A percentile compares a stretch with the other conserved stretches of the same genome.
phyloP scores from a whole-genome alignment of 1,139 yeast species.

The Saccharomyces hybrid region DNA sequence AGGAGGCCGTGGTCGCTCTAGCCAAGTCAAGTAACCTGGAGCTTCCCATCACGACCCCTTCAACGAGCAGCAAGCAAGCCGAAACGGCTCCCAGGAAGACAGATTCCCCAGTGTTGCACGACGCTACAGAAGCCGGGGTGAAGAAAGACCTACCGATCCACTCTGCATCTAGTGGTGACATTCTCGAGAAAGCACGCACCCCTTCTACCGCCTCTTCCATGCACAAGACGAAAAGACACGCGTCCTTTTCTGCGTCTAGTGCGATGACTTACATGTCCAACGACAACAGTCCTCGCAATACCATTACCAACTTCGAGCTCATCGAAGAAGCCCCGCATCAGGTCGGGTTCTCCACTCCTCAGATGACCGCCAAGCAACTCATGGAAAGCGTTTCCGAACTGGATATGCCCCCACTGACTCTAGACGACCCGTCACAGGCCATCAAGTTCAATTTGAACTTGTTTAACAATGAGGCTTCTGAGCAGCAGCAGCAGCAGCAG shows the following conservation, averaged over 20 bases:
- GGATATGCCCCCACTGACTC: slow-evolving; percentile 29
- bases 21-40: slow-evolving; percentile 8
- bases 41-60: not conserved
- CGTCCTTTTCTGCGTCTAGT: slow-evolving; percentile 76
- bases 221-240: slow-evolving; percentile 43
- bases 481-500: not conserved
- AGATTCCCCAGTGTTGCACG: not conserved
- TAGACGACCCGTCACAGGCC: not conserved
- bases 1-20: slow-evolving; percentile 8
- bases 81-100: not conserved
- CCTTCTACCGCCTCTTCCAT: slow-evolving; percentile 8
- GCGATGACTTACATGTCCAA: slow-evolving; percentile 57
- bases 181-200: not conserved
- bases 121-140: no score
- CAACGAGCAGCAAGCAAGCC: not conserved
- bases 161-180: not conserved
- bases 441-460: slow-evolving; percentile 10
- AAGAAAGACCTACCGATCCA: not conserved
- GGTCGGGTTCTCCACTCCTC: slow-evolving; percentile 77
- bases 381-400: slow-evolving; percentile 31
- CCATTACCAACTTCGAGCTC: slow-evolving; percentile 12
- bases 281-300: slow-evolving; percentile 34
- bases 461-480: slow-evolving; percentile 6
- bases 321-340: slow-evolving; percentile 40
- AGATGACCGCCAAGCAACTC: slow-evolving; percentile 39